Evolutionary conservation across 1,139 yeast species (phyloP), one percentile per base, ranked within the genome.

Genomic region (Pichia sp.): DNA sequence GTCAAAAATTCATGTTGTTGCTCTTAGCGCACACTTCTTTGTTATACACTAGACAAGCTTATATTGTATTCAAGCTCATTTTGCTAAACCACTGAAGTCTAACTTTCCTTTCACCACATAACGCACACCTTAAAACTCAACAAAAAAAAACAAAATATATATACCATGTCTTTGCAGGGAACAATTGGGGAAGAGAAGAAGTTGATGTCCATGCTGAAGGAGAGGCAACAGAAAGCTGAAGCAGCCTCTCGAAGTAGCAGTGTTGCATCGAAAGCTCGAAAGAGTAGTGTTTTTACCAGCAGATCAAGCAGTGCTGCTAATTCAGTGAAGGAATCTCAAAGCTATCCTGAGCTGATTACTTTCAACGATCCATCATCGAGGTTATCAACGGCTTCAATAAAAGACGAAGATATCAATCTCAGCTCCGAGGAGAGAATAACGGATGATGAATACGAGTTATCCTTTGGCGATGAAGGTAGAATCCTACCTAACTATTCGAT

Each of bases 391-490:
- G 50, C 47, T 1, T 57, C 54, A 4, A 54, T 50, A 10, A 56
- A 52, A 3, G 54, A 48, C 23, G 57, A 49, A 17, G 58, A 53
- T 28, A 56, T 51, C 38, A 17, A 52, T 46, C 45, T 51, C 2
- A 72, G 81, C 52, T 86, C 79, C 44, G 84, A 79, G 52, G 84
- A 79, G 52, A 79, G 76, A 48, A 67, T 78, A n/a, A 71, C 78
- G 51, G 84, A 78, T 50, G 77, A 76, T 42, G 82, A 77, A 43
- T 66, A 67, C 20, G 80, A 77, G 49, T 72, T 76, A 49, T 74
- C 71, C 42, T 77, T 74, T 49, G 81, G 77, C 48, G 80, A 76
- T 42, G 77, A 78, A 11, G 81, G 80, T 7, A 71, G 74, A 47
- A 69, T 71, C 31, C 61, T 77, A 44, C 84, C 85, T 17, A 78